phyloP scores from a whole-genome alignment of 2,329 filamentous ascomycete species.

The Aureobasidium lini region DNA sequence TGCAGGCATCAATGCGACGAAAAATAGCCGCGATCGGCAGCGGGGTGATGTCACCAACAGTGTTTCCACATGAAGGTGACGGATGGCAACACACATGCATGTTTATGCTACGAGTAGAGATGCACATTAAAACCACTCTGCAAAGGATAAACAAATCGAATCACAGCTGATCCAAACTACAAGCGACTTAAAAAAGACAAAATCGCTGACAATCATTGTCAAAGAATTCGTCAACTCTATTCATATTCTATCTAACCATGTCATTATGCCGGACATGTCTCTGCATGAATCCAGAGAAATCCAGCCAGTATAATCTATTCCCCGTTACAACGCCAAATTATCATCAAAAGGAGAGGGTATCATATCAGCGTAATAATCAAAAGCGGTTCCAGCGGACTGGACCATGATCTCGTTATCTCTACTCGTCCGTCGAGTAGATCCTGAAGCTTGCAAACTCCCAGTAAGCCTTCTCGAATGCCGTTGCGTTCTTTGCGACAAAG shows the following conservation, averaged over 20 bases:
- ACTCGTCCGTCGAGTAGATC: constrained; percentile 9
- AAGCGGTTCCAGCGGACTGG: background rate
- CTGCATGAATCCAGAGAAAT: no score
- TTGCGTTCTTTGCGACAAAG: constrained; percentile 51
- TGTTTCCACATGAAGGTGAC: background rate
- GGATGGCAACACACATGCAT: background rate
- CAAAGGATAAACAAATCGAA: no score
- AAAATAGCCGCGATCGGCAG: background rate
- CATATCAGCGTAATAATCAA: background rate
- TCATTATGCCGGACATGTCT: no score
- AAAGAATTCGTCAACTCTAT: no score
- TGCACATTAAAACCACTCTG: no score
- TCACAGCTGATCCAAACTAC: no score
- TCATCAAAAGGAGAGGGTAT: constrained; percentile 6
- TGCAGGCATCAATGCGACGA: background rate
- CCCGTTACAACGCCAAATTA: background rate
- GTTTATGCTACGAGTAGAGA: background rate
- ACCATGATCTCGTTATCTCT: background rate
- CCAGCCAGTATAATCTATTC: background rate
- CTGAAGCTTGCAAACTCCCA: constrained; percentile 42
- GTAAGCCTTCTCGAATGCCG: constrained; percentile 51
- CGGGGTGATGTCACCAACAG: background rate
- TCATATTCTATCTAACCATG: background rate
- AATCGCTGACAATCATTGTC: no score
- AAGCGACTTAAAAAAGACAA: no score